phyloP scores from a whole-genome alignment of 345 rosid genomes.

The Pelargonium nanum region DNA sequence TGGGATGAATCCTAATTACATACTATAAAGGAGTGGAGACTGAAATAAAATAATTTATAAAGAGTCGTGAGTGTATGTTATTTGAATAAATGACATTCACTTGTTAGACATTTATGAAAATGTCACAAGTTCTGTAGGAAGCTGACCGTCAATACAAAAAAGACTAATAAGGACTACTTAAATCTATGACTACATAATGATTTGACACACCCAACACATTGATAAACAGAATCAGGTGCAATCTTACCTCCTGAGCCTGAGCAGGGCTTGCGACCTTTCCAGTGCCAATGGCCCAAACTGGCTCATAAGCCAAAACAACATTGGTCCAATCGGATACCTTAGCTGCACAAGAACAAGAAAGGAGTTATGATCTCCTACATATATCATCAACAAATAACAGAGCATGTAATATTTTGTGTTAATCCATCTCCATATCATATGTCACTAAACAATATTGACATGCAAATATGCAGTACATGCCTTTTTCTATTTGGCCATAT shows the following conservation, averaged over 20 bases:
- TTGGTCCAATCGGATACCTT: constrained; percentile 41
- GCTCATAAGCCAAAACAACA: constrained; percentile 68
- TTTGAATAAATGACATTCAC: too few relatives aligned
- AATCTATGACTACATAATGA: too few relatives aligned
- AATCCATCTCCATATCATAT: neutral
- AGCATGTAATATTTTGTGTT: neutral
- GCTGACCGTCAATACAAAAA: too few relatives aligned
- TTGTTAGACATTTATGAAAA: too few relatives aligned
- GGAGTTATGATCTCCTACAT: neutral
- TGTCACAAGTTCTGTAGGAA: too few relatives aligned
- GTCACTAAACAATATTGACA: neutral
- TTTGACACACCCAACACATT: too few relatives aligned
- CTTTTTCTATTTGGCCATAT: neutral
- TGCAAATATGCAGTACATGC: neutral
- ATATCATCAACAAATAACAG: neutral
- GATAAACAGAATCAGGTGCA: neutral
- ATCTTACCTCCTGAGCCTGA: constrained; percentile 67
- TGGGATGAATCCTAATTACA: too few relatives aligned
- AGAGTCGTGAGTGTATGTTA: too few relatives aligned
- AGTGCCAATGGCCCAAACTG: constrained; percentile 83
- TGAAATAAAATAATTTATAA: too few relatives aligned
- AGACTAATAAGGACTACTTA: too few relatives aligned
- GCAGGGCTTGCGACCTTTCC: constrained; percentile 74
- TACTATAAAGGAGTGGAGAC: too few relatives aligned
- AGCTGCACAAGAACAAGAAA: constrained; percentile 23